Evolutionary conservation across 2,329 filamentous ascomycete species (phyloP).

Genomic region (Basipetospora sp.): DNA sequence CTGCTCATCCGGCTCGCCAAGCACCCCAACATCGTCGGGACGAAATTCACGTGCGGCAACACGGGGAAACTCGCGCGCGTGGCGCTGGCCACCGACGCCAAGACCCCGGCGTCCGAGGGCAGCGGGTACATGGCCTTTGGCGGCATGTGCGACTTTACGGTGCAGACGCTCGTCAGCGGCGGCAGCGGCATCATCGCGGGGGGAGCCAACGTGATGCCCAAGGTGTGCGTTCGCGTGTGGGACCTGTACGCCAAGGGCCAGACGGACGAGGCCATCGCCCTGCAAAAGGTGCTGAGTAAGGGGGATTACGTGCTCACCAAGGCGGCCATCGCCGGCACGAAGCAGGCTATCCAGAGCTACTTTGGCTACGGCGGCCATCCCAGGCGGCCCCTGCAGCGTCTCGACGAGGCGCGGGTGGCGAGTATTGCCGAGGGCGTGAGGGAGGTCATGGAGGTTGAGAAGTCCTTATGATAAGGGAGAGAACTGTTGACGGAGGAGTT

Average conservation of each 20-base stretch:
- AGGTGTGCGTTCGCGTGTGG: conserved; percentile 66
- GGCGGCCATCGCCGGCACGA: conserved; percentile 72
- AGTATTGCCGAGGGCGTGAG: conserved; percentile 40
- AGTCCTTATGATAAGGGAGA: conserved; percentile 24
- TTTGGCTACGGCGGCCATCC: conserved; percentile 71
- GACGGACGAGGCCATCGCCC: conserved; percentile 55
- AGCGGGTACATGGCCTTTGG: conserved; percentile 73
- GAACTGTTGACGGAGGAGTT: too few species aligned
- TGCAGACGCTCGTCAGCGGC: conserved; percentile 65
- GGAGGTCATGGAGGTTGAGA: conserved; percentile 54
- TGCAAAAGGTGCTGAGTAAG: conserved; percentile 65
- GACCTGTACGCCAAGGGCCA: conserved; percentile 60
- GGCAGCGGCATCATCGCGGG: conserved; percentile 77
- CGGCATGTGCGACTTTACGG: conserved; percentile 75
- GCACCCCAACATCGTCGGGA: conserved; percentile 74
- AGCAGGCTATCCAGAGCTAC: conserved; percentile 65
- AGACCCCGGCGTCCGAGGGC: conserved; percentile 44
- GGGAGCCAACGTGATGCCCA: conserved; percentile 72
- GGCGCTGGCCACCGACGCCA: conserved; percentile 55
- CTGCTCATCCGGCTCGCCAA: conserved; percentile 63
- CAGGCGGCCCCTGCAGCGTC: conserved; percentile 53
- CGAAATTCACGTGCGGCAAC: conserved; percentile 85
- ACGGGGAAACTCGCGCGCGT: conserved; percentile 80
- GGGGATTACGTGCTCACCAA: conserved; percentile 76
- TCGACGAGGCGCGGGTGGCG: conserved; percentile 40